A percentile compares a stretch with the other conserved stretches of the same genome.
Evolutionary conservation across 2,329 filamentous ascomycete species (phyloP).

Genomic region (Fusarium coicis): DNA sequence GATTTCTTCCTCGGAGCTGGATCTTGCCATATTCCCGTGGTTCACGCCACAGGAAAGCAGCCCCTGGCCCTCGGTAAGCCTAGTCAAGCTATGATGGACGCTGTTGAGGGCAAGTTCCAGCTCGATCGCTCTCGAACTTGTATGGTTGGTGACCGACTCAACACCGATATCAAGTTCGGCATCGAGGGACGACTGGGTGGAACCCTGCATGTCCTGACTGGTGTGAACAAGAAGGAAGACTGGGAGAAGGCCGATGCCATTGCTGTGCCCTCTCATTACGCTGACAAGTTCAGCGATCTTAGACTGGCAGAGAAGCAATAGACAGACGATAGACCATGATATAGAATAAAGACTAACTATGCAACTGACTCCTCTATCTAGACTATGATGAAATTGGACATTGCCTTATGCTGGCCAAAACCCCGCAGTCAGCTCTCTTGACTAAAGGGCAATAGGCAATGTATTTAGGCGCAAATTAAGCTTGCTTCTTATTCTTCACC

Average conservation of each 20-base stretch:
- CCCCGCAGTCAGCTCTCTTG: not conserved
- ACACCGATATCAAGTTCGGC: constrained; percentile 97
- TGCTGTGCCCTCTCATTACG: constrained; percentile 83
- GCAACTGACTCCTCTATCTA: not conserved
- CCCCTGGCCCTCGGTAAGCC: constrained; percentile 91
- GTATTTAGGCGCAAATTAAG: not conserved
- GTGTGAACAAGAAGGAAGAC: constrained; percentile 86
- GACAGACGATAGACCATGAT: constrained; percentile 23
- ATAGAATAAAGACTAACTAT: constrained; percentile 37
- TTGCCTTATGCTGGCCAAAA: not conserved
- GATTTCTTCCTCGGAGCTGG: constrained; percentile 93
- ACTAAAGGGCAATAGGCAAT: not conserved
- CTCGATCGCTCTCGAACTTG: constrained; percentile 87
- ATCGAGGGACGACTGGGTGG: constrained; percentile 91
- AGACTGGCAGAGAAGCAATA: constrained; percentile 42
- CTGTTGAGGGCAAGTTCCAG: constrained; percentile 94
- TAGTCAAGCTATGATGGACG: constrained; percentile 99
- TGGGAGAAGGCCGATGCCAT: constrained; percentile 76
- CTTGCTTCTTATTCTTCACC: constrained; percentile 53
- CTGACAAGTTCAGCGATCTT: constrained; percentile 86
- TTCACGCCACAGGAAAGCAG: constrained; percentile 74
- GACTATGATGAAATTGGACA: not conserved
- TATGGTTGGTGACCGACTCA: constrained; percentile 94
- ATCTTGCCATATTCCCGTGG: constrained; percentile 79
- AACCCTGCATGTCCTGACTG: constrained; percentile 89